Evolutionary conservation across 1,284 basidiomycete species (phyloP).

Genomic region (Boletus chippewaensis): DNA sequence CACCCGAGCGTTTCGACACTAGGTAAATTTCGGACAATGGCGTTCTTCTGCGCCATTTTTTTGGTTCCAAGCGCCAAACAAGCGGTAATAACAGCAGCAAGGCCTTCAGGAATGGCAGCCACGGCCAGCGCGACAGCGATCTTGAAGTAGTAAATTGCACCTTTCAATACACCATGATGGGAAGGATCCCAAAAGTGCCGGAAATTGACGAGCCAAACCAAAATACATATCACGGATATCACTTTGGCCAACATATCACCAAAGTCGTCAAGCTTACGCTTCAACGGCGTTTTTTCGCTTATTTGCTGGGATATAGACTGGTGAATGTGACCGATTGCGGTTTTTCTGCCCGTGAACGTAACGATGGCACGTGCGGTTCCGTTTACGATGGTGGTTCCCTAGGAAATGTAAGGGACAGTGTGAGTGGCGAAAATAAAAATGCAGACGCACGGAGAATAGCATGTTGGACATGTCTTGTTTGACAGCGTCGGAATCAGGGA

Average conservation of each 20-base stretch:
- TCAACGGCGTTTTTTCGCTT: constrained; percentile 89
- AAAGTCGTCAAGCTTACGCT: constrained; percentile 94
- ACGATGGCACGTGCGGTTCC: constrained; percentile 83
- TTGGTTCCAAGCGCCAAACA: constrained; percentile 92
- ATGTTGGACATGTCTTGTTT: constrained; percentile 97
- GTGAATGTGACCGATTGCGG: constrained; percentile 93
- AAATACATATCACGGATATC: constrained; percentile 89
- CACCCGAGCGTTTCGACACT: constrained; percentile 94
- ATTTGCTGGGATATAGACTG: constrained; percentile 87
- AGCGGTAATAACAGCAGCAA: constrained; percentile 95
- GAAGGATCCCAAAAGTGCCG: constrained; percentile 90
- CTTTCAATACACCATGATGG: constrained; percentile 84
- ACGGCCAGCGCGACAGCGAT: constrained; percentile 95
- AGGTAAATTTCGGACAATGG: constrained; percentile 93
- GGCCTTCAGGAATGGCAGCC: constrained; percentile 92
- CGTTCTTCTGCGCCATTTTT: constrained; percentile 97
- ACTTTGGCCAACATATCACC: constrained; percentile 95
- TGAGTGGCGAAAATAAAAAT: neutral
- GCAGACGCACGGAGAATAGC: constrained; percentile 65
- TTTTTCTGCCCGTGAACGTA: constrained; percentile 76
- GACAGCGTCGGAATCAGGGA: constrained; percentile 71
- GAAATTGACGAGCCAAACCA: constrained; percentile 94
- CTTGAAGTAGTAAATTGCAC: constrained; percentile 96
- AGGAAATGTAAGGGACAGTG: constrained; percentile 2
- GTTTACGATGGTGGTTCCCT: constrained; percentile 93